These are phyloP conservation scores for Euphorbia corollata DNA, from an alignment of 441 rosid species.

Conservation along the genomic window DNA sequence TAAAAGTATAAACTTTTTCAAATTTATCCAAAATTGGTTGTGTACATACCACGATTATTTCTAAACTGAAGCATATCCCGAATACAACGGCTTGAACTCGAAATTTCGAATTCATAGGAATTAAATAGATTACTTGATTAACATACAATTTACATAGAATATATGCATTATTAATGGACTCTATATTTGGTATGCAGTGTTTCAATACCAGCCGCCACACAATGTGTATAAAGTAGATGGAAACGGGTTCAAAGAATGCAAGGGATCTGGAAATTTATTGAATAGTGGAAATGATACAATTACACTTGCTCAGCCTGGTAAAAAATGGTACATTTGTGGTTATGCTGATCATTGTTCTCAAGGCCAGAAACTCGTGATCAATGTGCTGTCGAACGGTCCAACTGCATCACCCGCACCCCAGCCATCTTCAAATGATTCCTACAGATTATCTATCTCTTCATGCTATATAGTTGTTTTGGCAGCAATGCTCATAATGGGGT, in stretches of 20 bases:
- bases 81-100: no score
- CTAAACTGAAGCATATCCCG: no score
- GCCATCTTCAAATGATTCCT: background rate
- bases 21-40: no score
- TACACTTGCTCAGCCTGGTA: slow-evolving; percentile 20
- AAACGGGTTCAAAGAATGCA: slow-evolving; percentile 26
- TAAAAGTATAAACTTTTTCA: no score
- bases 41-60: no score
- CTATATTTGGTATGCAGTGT: slow-evolving; percentile 24
- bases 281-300: slow-evolving; percentile 30
- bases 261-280: background rate
- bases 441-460: background rate
- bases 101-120: no score
- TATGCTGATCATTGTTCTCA: slow-evolving; percentile 16
- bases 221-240: slow-evolving; percentile 30
- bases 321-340: slow-evolving; percentile 45
- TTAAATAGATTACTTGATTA: no score
- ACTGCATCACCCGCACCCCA: background rate
- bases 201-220: slow-evolving; percentile 24
- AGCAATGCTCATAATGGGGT: background rate
- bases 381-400: background rate
- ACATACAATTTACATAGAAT: no score
- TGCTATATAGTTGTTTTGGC: slow-evolving; percentile 14
- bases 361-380: slow-evolving; percentile 32
- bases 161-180: no score